Percentiles rank a stretch among this genome's conserved stretches.
Evolutionary conservation across 2,329 filamentous ascomycete species (phyloP).

Genomic region (Thielaviopsis ethacetica): DNA sequence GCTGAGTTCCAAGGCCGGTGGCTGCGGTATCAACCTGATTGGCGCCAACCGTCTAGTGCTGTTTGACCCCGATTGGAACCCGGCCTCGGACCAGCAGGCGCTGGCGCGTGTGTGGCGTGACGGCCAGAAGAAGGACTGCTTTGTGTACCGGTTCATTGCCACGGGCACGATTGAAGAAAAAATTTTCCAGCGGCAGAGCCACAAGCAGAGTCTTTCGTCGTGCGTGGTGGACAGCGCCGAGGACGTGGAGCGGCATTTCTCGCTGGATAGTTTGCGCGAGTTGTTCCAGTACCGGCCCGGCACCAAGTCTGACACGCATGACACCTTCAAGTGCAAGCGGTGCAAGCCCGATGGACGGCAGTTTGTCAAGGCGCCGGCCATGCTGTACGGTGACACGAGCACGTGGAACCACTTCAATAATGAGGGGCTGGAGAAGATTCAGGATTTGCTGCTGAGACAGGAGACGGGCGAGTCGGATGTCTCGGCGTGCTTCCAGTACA

Average conservation of each 20-base stretch:
- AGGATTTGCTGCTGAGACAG: conserved; percentile 79
- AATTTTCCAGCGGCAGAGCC: conserved; percentile 95
- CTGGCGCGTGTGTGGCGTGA: conserved; percentile 97
- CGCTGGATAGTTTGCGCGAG: conserved; percentile 74
- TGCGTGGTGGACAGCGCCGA: conserved; percentile 94
- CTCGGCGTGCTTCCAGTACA: conserved; percentile 95
- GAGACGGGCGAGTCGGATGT: conserved; percentile 66
- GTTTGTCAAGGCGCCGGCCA: conserved; percentile 75
- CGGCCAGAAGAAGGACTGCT: conserved; percentile 97
- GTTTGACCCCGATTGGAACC: conserved; percentile 97
- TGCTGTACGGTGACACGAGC: conserved; percentile 95
- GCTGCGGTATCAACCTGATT: conserved; percentile 89
- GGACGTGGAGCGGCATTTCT: conserved; percentile 94
- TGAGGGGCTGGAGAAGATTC: conserved; percentile 56
- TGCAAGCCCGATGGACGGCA: conserved; percentile 81
- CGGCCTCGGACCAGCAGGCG: conserved; percentile 91
- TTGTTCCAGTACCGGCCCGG: conserved; percentile 80
- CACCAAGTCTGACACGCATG: conserved; percentile 86
- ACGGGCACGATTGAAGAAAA: conserved; percentile 98
- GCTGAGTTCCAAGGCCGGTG: conserved; percentile 91
- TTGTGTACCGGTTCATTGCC: conserved; percentile 98
- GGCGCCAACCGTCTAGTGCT: conserved; percentile 88
- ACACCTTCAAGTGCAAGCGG: conserved; percentile 96
- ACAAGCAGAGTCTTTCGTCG: conserved; percentile 92
- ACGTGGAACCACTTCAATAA: conserved; percentile 99